phyloP scores from a whole-genome alignment of 495 filamentous ascomycete species.

The Cladorrhinum samala region DNA sequence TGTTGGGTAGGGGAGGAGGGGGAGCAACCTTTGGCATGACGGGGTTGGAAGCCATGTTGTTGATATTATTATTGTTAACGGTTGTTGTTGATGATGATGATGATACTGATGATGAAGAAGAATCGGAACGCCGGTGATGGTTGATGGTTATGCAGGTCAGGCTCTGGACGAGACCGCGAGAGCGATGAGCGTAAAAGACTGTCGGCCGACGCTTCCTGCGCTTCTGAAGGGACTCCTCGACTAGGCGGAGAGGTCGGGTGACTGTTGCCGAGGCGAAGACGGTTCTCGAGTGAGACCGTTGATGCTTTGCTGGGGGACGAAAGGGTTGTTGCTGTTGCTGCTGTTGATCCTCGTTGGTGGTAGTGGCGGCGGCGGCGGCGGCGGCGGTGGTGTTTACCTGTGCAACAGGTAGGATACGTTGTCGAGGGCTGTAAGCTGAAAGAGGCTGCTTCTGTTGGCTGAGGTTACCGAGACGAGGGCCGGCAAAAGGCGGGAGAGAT shows the following conservation, averaged over 20 bases:
- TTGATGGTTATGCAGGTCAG: constrained; percentile 43
- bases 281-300: neutral
- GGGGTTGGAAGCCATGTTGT: constrained; percentile 25
- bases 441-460: neutral
- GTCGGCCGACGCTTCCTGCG: constrained; percentile 16
- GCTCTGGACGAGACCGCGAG: constrained; percentile 21
- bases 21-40: constrained; percentile 26
- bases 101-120: neutral
- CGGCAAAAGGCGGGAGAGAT: constrained; percentile 5
- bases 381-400: no score
- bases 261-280: constrained; percentile 16
- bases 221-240: constrained; percentile 13
- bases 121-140: constrained; percentile 6
- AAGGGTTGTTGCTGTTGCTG: neutral
- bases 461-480: neutral
- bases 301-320: neutral
- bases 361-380: no score
- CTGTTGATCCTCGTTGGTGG: neutral
- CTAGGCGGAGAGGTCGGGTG: constrained; percentile 24
- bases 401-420: no score
- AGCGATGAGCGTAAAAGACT: constrained; percentile 22
- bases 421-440: constrained; percentile 5
- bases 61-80: neutral
- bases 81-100: no score
- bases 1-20: constrained; percentile 10